Conservation (phyloP, 2,329 filamentous ascomycete species). For the Claviceps sp. region DNA sequence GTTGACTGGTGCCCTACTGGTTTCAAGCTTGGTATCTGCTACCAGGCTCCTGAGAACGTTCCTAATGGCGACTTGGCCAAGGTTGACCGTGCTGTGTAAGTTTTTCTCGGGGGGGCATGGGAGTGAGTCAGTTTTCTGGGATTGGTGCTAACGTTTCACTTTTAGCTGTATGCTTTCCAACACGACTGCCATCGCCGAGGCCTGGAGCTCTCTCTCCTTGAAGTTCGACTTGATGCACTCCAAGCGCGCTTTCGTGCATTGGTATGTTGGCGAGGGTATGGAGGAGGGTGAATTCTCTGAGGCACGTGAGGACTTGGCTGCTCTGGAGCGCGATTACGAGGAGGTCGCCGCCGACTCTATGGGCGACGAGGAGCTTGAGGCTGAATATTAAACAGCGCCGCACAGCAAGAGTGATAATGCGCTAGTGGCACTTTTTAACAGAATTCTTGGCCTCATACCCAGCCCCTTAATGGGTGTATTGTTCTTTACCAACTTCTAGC, state of each 20-base stretch:
- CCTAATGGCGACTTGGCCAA: constrained; percentile 95
- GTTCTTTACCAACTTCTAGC: constrained; percentile 25
- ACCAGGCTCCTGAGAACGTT: constrained; percentile 91
- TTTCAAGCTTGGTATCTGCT: constrained; percentile 99
- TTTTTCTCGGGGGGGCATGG: constrained; percentile 14
- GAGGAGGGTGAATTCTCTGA: constrained; percentile 99
- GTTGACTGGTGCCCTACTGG: constrained; percentile 99
- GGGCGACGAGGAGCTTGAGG: constrained; percentile 74
- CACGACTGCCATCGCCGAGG: constrained; percentile 96
- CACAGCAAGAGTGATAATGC: constrained; percentile 2
- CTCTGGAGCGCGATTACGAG: constrained; percentile 96
- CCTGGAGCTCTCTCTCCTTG: constrained; percentile 88
- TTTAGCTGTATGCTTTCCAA: constrained; percentile 91
- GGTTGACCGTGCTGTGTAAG: constrained; percentile 95
- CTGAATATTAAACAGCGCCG: constrained; percentile 62
- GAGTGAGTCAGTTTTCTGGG: neutral
- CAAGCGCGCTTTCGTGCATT: constrained; percentile 99
- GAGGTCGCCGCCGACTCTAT: constrained; percentile 93
- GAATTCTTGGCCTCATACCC: constrained; percentile 14
- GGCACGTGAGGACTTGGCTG: constrained; percentile 95
- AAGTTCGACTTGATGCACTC: constrained; percentile 99
- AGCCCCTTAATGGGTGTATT: constrained; percentile 19
- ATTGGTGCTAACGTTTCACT: constrained; percentile 12
- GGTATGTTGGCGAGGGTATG: constrained; percentile 99
- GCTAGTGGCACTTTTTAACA: constrained; percentile 7